These are phyloP conservation scores for Oehlia diaphana DNA, from an alignment of 192 early-diverging fungal genomes.

Conservation along the genomic window DNA sequence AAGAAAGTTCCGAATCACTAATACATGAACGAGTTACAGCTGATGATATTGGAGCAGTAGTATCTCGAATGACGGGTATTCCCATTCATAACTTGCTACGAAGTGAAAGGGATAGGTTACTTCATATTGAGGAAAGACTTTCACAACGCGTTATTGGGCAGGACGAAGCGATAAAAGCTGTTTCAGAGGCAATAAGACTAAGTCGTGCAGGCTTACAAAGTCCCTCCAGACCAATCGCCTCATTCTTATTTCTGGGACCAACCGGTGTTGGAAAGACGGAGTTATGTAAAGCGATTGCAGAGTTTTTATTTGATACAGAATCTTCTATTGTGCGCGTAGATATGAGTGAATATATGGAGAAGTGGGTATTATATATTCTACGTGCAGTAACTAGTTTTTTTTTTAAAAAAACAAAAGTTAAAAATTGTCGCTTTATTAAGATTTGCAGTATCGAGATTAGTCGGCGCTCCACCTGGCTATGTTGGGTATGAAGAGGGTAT, in stretches of 20 bases:
- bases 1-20: slow-evolving; percentile 42
- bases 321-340: slow-evolving; percentile 72
- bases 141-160: slow-evolving; percentile 71
- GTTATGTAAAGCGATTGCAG: slow-evolving; percentile 72
- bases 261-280: slow-evolving; percentile 87
- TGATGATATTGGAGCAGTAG: slow-evolving; percentile 74
- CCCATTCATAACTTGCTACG: slow-evolving; percentile 72
- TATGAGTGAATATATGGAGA: slow-evolving; percentile 81
- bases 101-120: slow-evolving; percentile 68
- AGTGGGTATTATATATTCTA: slow-evolving; percentile 16
- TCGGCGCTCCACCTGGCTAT: slow-evolving; percentile 81
- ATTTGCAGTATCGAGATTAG: slow-evolving; percentile 67
- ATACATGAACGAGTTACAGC: slow-evolving; percentile 81
- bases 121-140: slow-evolving; percentile 75
- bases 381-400: neutral
- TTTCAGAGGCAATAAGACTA: slow-evolving; percentile 73
- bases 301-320: slow-evolving; percentile 77
- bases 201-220: slow-evolving; percentile 76
- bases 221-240: slow-evolving; percentile 70
- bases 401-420: neutral
- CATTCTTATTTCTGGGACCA: slow-evolving; percentile 81
- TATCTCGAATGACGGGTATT: slow-evolving; percentile 75
- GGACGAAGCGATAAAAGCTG: slow-evolving; percentile 63
- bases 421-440: neutral
- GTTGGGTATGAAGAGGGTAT: slow-evolving; percentile 76